phyloP scores from a whole-genome alignment of 169 alveolate species.

The Toxoplasma gondii region DNA sequence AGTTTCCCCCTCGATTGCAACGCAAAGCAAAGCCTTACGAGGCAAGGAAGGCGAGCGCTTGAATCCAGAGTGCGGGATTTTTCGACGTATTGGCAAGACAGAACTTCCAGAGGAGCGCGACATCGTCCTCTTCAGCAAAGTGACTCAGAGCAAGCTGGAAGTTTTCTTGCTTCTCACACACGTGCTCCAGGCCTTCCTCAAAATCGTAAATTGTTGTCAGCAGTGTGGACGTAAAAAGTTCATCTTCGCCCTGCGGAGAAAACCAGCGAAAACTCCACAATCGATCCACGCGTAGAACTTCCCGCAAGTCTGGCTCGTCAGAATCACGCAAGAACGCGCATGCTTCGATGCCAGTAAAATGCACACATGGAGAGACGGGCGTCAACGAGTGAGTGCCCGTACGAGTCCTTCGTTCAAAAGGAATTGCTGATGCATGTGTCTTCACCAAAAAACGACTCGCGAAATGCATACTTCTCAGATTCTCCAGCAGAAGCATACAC shows the following conservation, averaged over 20 bases:
- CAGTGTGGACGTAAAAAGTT: constrained; percentile 54
- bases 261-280: background rate
- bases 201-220: constrained; percentile 53
- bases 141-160: constrained; percentile 59
- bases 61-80: constrained; percentile 59
- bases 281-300: background rate
- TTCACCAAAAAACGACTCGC: too few species aligned
- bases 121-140: constrained; percentile 41
- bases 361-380: too few species aligned
- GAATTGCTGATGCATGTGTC: too few species aligned
- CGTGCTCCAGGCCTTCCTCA: constrained; percentile 58
- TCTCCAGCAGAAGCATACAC: background rate
- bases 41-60: constrained; percentile 61
- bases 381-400: too few species aligned
- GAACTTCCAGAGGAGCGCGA: constrained; percentile 44
- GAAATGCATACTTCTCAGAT: too few species aligned
- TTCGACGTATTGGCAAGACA: constrained; percentile 58
- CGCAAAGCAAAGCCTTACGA: constrained; percentile 44
- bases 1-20: too few species aligned
- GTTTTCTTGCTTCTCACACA: constrained; percentile 56
- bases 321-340: background rate
- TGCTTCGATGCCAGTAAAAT: background rate
- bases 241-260: constrained; percentile 57
- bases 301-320: background rate
- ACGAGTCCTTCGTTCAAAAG: too few species aligned